phyloP scores from a whole-genome alignment of 805 yeast species.

The Starmerella davenportii region DNA sequence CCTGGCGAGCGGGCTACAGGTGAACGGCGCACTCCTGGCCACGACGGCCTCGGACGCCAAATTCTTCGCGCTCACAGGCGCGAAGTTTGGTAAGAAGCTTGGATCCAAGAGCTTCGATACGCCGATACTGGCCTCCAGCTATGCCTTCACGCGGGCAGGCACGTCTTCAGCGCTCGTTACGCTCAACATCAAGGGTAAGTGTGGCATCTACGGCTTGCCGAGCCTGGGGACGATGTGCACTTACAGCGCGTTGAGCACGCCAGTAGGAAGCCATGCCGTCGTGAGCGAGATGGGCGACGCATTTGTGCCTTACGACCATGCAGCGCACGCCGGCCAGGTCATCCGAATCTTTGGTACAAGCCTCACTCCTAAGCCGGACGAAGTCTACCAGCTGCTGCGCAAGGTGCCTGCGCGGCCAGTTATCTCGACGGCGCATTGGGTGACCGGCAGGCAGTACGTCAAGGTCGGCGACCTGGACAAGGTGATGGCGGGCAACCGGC shows the following conservation, averaged over 20 bases:
- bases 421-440: constrained; percentile 67
- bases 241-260: constrained; percentile 9
- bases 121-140: constrained; percentile 33
- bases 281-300: constrained; percentile 26
- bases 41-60: constrained; percentile 36
- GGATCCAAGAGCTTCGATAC: constrained; percentile 46
- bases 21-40: constrained; percentile 45
- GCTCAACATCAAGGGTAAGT: constrained; percentile 12
- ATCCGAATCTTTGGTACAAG: constrained; percentile 34
- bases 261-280: constrained; percentile 3
- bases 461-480: constrained; percentile 43
- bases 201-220: constrained; percentile 16
- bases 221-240: constrained; percentile 12
- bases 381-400: constrained; percentile 45
- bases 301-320: constrained; percentile 32
- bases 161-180: constrained; percentile 28
- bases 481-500: constrained; percentile 56
- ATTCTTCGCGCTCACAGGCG: constrained; percentile 42
- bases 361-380: constrained; percentile 23
- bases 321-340: constrained; percentile 34
- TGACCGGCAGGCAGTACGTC: constrained; percentile 54
- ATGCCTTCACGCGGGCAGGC: constrained; percentile 29
- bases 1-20: constrained; percentile 39
- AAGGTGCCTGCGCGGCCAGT: constrained; percentile 63
- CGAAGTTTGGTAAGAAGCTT: constrained; percentile 34